phyloP scores from a whole-genome alignment of 164 flowering plant species.

The Litsea cubeba region DNA sequence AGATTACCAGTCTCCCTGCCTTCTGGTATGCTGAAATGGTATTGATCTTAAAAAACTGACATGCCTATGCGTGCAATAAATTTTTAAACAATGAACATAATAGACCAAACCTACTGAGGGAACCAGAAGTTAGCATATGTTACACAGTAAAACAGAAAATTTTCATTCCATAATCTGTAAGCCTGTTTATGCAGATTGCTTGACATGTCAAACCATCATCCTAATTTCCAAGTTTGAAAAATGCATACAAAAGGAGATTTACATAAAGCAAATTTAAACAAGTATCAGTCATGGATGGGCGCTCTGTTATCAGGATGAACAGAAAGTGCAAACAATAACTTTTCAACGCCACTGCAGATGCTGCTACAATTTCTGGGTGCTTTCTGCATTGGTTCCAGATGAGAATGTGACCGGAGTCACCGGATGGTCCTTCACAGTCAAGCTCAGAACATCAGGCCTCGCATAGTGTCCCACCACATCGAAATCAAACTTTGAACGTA shows the following conservation, averaged over 20 bases:
- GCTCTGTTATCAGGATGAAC: neutral
- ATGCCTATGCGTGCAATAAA: neutral
- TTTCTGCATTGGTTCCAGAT: constrained; percentile 41
- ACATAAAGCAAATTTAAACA: neutral
- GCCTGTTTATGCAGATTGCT: neutral
- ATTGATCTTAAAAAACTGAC: no score
- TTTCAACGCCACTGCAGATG: neutral
- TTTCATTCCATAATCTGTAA: no score
- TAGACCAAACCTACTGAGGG: neutral
- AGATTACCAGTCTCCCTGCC: no score
- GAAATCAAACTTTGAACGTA: constrained; percentile 66
- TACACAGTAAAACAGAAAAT: neutral
- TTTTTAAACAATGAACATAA: no score
- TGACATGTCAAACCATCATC: no score
- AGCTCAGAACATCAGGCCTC: constrained; percentile 73
- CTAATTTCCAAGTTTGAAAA: neutral
- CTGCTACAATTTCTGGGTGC: constrained; percentile 10
- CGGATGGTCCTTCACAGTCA: constrained; percentile 59
- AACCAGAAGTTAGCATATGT: neutral
- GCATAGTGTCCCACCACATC: constrained; percentile 89
- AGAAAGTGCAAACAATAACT: neutral
- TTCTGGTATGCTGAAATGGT: no score
- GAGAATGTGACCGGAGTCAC: constrained; percentile 54
- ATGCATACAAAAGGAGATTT: neutral
- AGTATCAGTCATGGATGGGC: neutral